phyloP scores from a whole-genome alignment of 2,329 filamentous ascomycete species.

The Penicillium psychrosexuale region DNA sequence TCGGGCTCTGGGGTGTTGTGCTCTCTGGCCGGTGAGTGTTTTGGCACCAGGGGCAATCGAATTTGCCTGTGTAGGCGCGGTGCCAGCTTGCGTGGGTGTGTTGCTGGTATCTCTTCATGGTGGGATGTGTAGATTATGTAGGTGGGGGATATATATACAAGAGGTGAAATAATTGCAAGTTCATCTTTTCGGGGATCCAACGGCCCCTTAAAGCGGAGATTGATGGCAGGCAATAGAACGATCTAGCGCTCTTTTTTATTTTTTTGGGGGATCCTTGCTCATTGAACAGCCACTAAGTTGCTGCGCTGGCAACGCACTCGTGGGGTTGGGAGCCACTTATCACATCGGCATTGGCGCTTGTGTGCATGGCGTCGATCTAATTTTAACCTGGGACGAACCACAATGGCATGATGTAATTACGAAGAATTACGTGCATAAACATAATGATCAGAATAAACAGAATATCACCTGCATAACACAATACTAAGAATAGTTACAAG shows the following conservation, averaged over 20 bases:
- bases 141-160: background rate
- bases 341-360: background rate
- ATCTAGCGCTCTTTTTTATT: background rate
- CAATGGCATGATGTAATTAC: background rate
- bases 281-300: slow-evolving; percentile 1
- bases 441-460: background rate
- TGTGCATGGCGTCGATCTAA: slow-evolving; percentile 4
- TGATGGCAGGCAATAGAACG: background rate
- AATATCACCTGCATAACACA: background rate
- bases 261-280: background rate
- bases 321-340: slow-evolving; percentile 3
- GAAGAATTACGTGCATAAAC: background rate
- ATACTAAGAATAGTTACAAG: too few species aligned
- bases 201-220: slow-evolving; percentile 7
- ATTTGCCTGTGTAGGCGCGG: slow-evolving; percentile 1
- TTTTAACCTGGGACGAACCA: background rate
- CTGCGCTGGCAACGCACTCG: slow-evolving; percentile 6
- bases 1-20: background rate
- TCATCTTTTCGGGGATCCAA: background rate
- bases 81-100: slow-evolving; percentile 11
- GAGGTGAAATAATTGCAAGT: background rate
- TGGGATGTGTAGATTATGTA: background rate
- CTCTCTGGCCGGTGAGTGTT: background rate
- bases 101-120: slow-evolving; percentile 9
- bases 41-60: slow-evolving; percentile 9